Percentiles rank a stretch among this genome's conserved stretches.
Conservation (phyloP, 257 asterid species). For the Capsicum rhomboideum region DNA sequence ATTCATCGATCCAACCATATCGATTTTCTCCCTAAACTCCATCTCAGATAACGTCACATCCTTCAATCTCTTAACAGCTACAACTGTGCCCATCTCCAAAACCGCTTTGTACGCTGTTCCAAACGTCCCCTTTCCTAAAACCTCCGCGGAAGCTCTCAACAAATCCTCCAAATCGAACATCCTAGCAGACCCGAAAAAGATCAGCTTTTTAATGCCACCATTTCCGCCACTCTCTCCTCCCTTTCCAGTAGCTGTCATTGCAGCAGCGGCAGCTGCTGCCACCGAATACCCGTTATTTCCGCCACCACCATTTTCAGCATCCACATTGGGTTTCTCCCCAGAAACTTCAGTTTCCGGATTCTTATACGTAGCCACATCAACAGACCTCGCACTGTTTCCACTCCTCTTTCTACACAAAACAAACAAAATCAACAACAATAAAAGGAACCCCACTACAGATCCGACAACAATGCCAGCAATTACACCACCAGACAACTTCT, state of each 20-base stretch:
- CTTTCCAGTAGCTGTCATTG: constrained; percentile 21
- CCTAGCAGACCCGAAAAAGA: constrained; percentile 16
- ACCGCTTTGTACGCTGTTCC: constrained; percentile 37
- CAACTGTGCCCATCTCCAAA: constrained; percentile 27
- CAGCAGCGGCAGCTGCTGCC: constrained; percentile 30
- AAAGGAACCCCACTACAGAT: constrained; percentile 46
- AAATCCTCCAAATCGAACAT: constrained; percentile 37
- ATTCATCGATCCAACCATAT: constrained; percentile 26
- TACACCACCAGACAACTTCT: constrained; percentile 62
- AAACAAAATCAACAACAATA: constrained; percentile 40
- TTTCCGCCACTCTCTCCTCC: constrained; percentile 19
- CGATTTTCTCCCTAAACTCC: constrained; percentile 33
- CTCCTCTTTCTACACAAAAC: constrained; percentile 55
- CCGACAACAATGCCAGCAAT: constrained; percentile 80
- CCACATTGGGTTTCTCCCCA: constrained; percentile 33
- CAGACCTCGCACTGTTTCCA: constrained; percentile 45
- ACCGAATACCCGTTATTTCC: constrained; percentile 30
- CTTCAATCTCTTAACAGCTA: constrained; percentile 36
- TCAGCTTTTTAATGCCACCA: constrained; percentile 16
- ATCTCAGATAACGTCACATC: constrained; percentile 26
- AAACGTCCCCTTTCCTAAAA: constrained; percentile 36
- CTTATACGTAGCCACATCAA: constrained; percentile 41
- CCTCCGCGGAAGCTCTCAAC: constrained; percentile 39
- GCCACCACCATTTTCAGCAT: constrained; percentile 31
- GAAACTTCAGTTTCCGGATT: constrained; percentile 35